Evolutionary conservation across 768 basidiomycete species (phyloP).

Genomic region (Hypsizygus marmoreus): DNA sequence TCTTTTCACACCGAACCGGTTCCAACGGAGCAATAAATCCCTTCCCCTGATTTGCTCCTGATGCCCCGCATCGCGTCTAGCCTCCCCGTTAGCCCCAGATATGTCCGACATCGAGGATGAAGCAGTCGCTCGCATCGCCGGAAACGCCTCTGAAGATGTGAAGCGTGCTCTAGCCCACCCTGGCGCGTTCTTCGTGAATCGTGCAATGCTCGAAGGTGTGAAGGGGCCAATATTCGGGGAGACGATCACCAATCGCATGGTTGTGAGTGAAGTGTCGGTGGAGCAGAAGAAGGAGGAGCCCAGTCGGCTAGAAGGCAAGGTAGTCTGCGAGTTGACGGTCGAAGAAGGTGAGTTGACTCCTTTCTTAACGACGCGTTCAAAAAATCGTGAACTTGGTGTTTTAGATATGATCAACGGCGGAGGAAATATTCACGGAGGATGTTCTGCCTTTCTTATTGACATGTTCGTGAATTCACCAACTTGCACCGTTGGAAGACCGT

Average conservation of each 20-base stretch:
- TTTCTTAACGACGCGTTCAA: neutral
- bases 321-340: conserved; percentile 46
- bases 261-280: conserved; percentile 44
- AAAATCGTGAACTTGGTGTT: too few relatives aligned
- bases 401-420: conserved; percentile 60
- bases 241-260: conserved; percentile 19
- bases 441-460: conserved; percentile 56
- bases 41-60: too few relatives aligned
- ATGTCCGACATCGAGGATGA: conserved; percentile 10
- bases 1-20: conserved; percentile 10
- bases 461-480: conserved; percentile 33
- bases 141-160: conserved; percentile 31
- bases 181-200: conserved; percentile 14
- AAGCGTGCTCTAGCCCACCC: conserved; percentile 25
- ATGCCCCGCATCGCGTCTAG: neutral
- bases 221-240: conserved; percentile 20
- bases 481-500: neutral
- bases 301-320: conserved; percentile 41
- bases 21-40: conserved; percentile 9
- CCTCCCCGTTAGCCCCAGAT: conserved; percentile 3
- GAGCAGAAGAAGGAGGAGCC: conserved; percentile 46
- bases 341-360: conserved; percentile 36
- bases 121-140: conserved; percentile 24
- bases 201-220: conserved; percentile 8
- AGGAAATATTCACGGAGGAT: conserved; percentile 56